Base-by-base conservation (phyloP, 2,329 filamentous ascomycete species). In the Penicillium sp. region DNA sequence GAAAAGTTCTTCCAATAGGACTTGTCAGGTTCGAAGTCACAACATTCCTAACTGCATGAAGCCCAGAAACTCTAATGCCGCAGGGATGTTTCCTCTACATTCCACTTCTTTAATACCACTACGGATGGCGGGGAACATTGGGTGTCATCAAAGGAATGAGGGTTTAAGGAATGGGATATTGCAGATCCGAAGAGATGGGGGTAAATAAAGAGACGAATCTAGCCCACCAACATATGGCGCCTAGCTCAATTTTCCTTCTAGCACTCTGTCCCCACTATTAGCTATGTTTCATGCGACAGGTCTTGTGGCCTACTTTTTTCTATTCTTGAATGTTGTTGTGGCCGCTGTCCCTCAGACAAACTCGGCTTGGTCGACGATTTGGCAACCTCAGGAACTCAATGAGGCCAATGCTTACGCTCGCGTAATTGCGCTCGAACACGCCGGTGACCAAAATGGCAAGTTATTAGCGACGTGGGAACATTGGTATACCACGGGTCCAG, bases 381-480 rank as follows among this genome's bases (percentile, higher is more conserved):
- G 34, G 34, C 18, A 39, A 39, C 18, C 34, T 6, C 34, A 21
- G 12, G 34, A 21, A 3, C 34, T 39, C 32, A 37, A 46, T 12
- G 32, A 46, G 17, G 32, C 15, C 26, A 34, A 34, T 29, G 44
- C 20, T 29, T 46, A 46, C 23, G 21, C 30, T 18, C 30, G 44
- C 15, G 44, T 46, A 4, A 46, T 46, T 18, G 30, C 21, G 33
- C 44, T 46, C 5, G 13, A 36, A 20, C 44, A 46, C 23, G 32
- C 44, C 17, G 44, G 44, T 20, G 44, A 46, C 23, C 23, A 33
- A 15, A 46, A 46, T 37, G 21, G 32, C n/a, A 46, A 37, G 18
- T 23, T 46, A 26, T 13, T 46, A 13, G 44, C 30, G 4, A 46
- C 44, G 6, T 37, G 33, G 23, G 44, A 46, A 29, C 44, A 46